Base-by-base conservation (phyloP, 495 filamentous ascomycete genomes). In the Geoglossum glabrum region DNA sequence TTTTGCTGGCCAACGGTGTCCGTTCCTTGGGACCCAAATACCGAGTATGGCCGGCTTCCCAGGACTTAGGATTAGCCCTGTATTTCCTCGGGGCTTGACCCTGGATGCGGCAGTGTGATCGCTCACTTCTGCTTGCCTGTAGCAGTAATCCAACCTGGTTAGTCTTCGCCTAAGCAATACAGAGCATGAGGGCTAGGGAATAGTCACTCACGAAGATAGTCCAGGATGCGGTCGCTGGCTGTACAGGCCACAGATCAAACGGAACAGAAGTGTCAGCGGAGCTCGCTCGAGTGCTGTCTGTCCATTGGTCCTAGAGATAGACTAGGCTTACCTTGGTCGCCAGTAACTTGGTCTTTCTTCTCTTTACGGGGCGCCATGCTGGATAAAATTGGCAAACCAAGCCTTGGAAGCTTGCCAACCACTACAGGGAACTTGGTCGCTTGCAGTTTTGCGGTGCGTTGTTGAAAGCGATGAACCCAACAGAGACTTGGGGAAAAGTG, bases 1-100 rank as follows among this genome's bases (percentile, higher is more conserved):
- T 7, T 26, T 25, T 10, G 3, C 26, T 25, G 50, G 15, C 52
- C 34, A 23, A n/a, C 54, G 30, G 38, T 38, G 34, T 54, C 50
- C 25, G 21, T 36, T 40, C 45, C 43, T 51, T 60, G 21, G 27
- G 54, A 45, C 25, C 38, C 4, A 67, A 72, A 52, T 57, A 81
- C 78, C 33, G 79, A 82, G 61, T 80, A 81, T 25, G 79, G 79
- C 64, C 79, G 78, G 69, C 79, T 81, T 59, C 15, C 30, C 30
- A 60, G 59, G 25, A 57, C 47, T 46, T 43, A 52, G 59, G 26
- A 28, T 59, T 26, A 59, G 57, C 57, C 17, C n/a, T 45, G 19
- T 19, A 13, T 13, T 19, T 19, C 21, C 31, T 26, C 55, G 17
- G 62, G n/a, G 10, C 46, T 54, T 34, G 36, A 31, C 40, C n/a